These are phyloP conservation scores for Scleroderma bovista DNA, from an alignment of 768 basidiomycete species.

Conservation along the genomic window DNA sequence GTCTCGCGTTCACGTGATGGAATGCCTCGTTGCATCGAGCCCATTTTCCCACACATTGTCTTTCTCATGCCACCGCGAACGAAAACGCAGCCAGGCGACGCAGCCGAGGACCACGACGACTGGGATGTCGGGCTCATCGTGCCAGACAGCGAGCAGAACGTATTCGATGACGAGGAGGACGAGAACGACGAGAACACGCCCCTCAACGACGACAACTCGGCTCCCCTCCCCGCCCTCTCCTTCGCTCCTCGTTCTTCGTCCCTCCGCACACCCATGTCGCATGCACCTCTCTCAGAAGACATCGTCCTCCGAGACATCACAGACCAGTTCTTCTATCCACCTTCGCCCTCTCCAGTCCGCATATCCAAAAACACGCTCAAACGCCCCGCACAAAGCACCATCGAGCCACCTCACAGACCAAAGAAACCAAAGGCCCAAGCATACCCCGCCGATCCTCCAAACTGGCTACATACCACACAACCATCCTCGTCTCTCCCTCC, in stretches of 20 bases:
- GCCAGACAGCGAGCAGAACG: not conserved
- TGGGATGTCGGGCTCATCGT: not conserved
- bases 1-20: not conserved
- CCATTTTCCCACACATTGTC: conserved; percentile 17
- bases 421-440: conserved; percentile 28
- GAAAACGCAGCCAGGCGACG: conserved; percentile 5
- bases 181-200: conserved; percentile 17
- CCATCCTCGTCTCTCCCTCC: conserved; percentile 30
- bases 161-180: not conserved
- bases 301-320: conserved; percentile 27
- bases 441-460: conserved; percentile 27
- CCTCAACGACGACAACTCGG: conserved; percentile 13
- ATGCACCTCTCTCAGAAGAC: conserved; percentile 14
- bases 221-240: not conserved
- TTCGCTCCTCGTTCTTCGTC: conserved; percentile 13
- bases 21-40: conserved; percentile 2
- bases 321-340: conserved; percentile 31
- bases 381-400: conserved; percentile 3
- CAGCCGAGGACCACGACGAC: not conserved
- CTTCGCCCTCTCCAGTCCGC: conserved; percentile 26
- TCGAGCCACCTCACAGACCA: conserved; percentile 26
- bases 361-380: conserved; percentile 16
- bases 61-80: conserved; percentile 9
- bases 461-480: conserved; percentile 19
- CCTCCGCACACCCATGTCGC: conserved; percentile 21